These are phyloP conservation scores for Botryosphaeria dothidea DNA, from an alignment of 2,329 filamentous ascomycete species.

Conservation along the genomic window DNA sequence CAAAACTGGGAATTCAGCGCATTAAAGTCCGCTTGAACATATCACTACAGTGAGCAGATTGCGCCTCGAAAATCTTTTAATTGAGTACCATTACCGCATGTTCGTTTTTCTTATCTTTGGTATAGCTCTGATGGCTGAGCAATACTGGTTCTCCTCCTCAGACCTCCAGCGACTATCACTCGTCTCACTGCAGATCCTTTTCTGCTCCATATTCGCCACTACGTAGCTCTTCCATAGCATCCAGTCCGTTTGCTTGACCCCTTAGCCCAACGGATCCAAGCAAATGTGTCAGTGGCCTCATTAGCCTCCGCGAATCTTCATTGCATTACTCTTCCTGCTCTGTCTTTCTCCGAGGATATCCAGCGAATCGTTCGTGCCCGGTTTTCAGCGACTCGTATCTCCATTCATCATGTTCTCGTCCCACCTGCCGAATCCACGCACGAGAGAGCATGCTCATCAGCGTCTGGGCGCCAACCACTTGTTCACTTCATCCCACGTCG, in stretches of 20 bases:
- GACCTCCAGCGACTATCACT: background rate
- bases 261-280: background rate
- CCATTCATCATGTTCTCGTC: background rate
- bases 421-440: background rate
- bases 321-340: background rate
- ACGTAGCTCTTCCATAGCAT: background rate
- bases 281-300: background rate
- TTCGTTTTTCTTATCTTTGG: background rate
- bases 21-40: too few relatives aligned
- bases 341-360: background rate
- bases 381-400: background rate
- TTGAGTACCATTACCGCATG: background rate
- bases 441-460: conserved; percentile 1
- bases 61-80: background rate
- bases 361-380: background rate
- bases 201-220: background rate
- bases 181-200: background rate
- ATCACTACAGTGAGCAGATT: background rate
- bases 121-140: background rate
- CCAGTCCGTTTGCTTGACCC: background rate
- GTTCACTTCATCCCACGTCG: conserved; percentile 61
- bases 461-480: conserved; percentile 51
- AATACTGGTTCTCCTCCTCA: background rate
- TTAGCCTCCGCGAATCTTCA: background rate
- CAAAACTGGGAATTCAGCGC: too few relatives aligned